phyloP scores from a whole-genome alignment of 2,329 filamentous ascomycete genomes.

The Bipolaris cookei region DNA sequence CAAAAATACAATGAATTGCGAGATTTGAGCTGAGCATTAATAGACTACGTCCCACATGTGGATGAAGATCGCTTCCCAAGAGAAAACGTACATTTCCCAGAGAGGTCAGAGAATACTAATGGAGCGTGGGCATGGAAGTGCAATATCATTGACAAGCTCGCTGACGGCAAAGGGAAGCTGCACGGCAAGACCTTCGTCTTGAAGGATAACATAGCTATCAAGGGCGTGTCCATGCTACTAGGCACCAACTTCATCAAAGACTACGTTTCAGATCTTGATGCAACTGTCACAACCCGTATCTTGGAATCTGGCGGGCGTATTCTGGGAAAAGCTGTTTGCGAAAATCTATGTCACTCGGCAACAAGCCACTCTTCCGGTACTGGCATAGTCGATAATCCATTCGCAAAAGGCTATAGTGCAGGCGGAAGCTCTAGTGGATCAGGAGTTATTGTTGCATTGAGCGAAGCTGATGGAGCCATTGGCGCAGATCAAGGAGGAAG shows the following conservation, averaged over 20 bases:
- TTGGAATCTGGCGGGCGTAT: slow-evolving; percentile 39
- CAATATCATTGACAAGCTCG: slow-evolving; percentile 41
- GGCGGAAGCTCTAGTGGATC: slow-evolving; percentile 60
- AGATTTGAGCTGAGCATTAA: neutral
- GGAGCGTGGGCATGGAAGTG: slow-evolving; percentile 56
- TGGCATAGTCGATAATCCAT: slow-evolving; percentile 57
- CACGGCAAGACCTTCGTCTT: slow-evolving; percentile 44
- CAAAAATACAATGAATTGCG: slow-evolving; percentile 18
- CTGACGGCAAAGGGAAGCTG: slow-evolving; percentile 38
- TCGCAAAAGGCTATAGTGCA: slow-evolving; percentile 54
- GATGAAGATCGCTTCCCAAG: slow-evolving; percentile 47
- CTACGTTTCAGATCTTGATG: slow-evolving; percentile 28
- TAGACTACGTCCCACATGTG: slow-evolving; percentile 43
- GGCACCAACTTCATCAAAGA: slow-evolving; percentile 34
- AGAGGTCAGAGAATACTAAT: slow-evolving; percentile 44
- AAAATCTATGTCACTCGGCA: slow-evolving; percentile 42
- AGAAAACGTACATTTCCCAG: slow-evolving; percentile 37
- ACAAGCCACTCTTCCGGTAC: slow-evolving; percentile 45
- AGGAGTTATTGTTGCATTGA: slow-evolving; percentile 55
- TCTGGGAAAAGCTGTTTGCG: slow-evolving; percentile 41
- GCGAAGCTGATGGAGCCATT: slow-evolving; percentile 54
- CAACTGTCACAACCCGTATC: slow-evolving; percentile 39
- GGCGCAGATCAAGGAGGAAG: slow-evolving; percentile 59
- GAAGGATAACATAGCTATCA: slow-evolving; percentile 45
- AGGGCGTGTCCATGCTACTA: slow-evolving; percentile 41